phyloP scores from a whole-genome alignment of 2,329 filamentous ascomycete species.

The Penicillium brevicompactum region DNA sequence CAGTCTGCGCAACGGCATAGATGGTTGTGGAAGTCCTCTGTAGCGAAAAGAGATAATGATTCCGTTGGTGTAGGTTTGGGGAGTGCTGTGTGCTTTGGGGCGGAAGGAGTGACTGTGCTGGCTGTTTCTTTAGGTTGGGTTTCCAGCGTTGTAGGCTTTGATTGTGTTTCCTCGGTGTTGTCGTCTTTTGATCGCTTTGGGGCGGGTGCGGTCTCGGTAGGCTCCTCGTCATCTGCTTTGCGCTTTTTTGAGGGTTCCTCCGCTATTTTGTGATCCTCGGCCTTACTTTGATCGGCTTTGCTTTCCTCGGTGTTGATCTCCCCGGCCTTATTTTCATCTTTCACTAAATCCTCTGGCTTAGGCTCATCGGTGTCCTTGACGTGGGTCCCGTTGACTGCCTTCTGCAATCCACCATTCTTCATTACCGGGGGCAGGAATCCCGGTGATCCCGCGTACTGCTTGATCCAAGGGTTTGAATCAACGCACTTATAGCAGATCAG shows the following conservation, averaged over 20 bases:
- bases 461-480: slow-evolving; percentile 86
- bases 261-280: slow-evolving; percentile 7
- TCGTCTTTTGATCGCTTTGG: slow-evolving; percentile 54
- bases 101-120: slow-evolving; percentile 3
- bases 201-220: slow-evolving; percentile 28
- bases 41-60: slow-evolving; percentile 80
- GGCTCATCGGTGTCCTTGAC: background rate
- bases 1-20: slow-evolving; percentile 84
- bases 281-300: background rate
- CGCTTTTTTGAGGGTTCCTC: slow-evolving; percentile 61
- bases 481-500: slow-evolving; percentile 95
- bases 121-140: slow-evolving; percentile 11
- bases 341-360: background rate
- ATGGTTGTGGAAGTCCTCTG: slow-evolving; percentile 73
- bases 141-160: slow-evolving; percentile 7
- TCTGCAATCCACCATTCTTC: slow-evolving; percentile 34
- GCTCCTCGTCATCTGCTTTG: slow-evolving; percentile 59
- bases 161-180: slow-evolving; percentile 8
- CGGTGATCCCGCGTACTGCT: slow-evolving; percentile 75
- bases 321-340: background rate
- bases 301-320: background rate
- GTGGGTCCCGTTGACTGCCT: background rate
- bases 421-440: slow-evolving; percentile 80
- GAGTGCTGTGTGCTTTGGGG: slow-evolving; percentile 64
- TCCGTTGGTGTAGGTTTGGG: slow-evolving; percentile 55